These are phyloP conservation scores for Talaromyces sp. DNA, from an alignment of 2,329 filamentous ascomycete genomes.

Conservation along the genomic window DNA sequence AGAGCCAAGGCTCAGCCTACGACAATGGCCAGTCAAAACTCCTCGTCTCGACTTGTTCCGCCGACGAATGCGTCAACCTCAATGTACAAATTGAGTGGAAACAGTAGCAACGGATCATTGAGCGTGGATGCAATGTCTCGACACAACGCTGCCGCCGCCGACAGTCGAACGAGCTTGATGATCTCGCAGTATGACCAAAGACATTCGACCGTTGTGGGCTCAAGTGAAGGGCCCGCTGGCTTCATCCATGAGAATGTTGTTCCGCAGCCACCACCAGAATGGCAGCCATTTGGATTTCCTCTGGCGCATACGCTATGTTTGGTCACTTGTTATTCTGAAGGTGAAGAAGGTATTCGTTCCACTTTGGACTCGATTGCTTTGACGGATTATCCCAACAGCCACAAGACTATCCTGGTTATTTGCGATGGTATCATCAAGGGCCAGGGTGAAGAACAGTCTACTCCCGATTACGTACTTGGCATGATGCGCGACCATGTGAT, in stretches of 20 bases:
- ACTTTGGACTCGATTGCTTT: constrained; percentile 94
- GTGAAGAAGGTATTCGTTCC: constrained; percentile 84
- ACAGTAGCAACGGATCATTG: constrained; percentile 56
- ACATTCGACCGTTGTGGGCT: constrained; percentile 55
- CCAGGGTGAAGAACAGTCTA: constrained; percentile 78
- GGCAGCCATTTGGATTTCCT: constrained; percentile 95
- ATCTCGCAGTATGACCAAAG: constrained; percentile 51
- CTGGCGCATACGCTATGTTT: constrained; percentile 90
- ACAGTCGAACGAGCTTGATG: constrained; percentile 57
- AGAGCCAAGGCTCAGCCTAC: constrained; percentile 60
- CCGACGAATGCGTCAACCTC: constrained; percentile 46
- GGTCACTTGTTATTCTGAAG: constrained; percentile 96
- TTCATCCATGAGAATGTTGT: constrained; percentile 96
- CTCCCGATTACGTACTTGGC: constrained; percentile 80
- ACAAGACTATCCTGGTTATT: constrained; percentile 93
- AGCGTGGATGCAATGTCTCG: constrained; percentile 43
- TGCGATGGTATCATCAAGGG: constrained; percentile 98
- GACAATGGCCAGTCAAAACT: constrained; percentile 90
- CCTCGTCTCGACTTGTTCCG: constrained; percentile 67
- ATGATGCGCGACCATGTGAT: constrained; percentile 95
- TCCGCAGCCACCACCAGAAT: constrained; percentile 91
- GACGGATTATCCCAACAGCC: constrained; percentile 98
- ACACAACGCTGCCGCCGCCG: constrained; percentile 33
- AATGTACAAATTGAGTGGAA: constrained; percentile 62
- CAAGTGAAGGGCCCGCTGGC: constrained; percentile 78